A percentile compares a stretch with the other conserved stretches of the same genome.
Evolutionary conservation across 164 flowering plant species (phyloP).

Genomic region (Berberis vulgaris): DNA sequence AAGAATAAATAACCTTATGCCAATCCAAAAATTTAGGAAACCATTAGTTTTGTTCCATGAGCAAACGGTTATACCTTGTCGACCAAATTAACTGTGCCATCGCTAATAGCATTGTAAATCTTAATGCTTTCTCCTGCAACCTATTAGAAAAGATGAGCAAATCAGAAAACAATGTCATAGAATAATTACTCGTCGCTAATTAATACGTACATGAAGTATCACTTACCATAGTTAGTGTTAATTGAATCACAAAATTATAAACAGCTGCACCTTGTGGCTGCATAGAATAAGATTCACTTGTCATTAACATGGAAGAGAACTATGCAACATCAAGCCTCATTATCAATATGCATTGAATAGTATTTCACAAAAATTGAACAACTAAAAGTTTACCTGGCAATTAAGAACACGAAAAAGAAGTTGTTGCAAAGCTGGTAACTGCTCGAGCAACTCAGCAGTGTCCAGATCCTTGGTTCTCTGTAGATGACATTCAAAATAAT

Average conservation of each 20-base stretch:
- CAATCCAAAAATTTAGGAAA: background rate
- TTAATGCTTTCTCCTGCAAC: conserved; percentile 90
- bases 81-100: conserved; percentile 81
- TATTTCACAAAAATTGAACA: background rate
- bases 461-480: conserved; percentile 92
- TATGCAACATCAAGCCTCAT: too few species aligned
- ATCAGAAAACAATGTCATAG: background rate
- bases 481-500: conserved; percentile 9
- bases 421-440: conserved; percentile 89
- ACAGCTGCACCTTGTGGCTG: conserved; percentile 96
- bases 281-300: conserved; percentile 9
- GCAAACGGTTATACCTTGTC: conserved; percentile 66
- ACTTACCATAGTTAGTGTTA: conserved; percentile 83
- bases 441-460: conserved; percentile 82
- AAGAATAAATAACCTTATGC: background rate
- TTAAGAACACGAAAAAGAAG: conserved; percentile 75
- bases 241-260: conserved; percentile 71
- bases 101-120: conserved; percentile 80
- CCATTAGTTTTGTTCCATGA: background rate
- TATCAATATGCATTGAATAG: too few species aligned
- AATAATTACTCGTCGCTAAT: background rate
- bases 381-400: conserved; percentile 60
- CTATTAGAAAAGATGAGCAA: conserved; percentile 27
- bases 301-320: too few species aligned
- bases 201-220: background rate